Base-by-base conservation (phyloP, 2,329 filamentous ascomycete species). In the Fusarium tjaetaba region DNA sequence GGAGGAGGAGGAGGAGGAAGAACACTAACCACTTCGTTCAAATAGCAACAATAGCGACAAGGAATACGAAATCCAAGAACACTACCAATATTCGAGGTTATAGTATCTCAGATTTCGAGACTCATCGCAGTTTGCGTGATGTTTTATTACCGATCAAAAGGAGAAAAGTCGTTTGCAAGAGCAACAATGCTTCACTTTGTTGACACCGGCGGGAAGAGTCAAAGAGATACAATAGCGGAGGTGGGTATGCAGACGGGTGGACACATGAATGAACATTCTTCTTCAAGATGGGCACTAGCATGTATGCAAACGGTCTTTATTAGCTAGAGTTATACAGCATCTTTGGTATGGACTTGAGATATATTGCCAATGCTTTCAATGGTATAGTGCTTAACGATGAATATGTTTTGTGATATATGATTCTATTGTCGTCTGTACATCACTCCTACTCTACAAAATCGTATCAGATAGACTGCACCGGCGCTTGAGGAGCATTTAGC, bases 101-200 rank as follows among this genome's bases (percentile, higher is more conserved):
- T 36, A 6, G 11, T 5, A 7, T 32, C 32, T 22, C 30, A 32
- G 15, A 22, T n/a, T n/a, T 5, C 7, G 30, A 42, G 34, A 43
- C 13, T 43, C 52, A 48, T 59, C 30, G 26, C 52, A 30, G 41
- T 38, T 65, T 48, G 45, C 45, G 36, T 24, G 48, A 39, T 52
- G 45, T 24, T 38, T 32, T 28, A 52, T 68, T 39, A 14, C 38
- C 36, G 13, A n/a, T 55, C 28, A 39, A 53, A 56, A 34, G 36
- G 36, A 39, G n/a, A 2, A n/a, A 28, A 34, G 28, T 42, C 64
- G 59, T 65, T 70, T 70, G 65, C 26, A 36, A 34, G 24, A 36
- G 45, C 48, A 43, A 59, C 59, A 59, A 53, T 20, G 59, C 66
- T 65, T 70, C 59, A 51, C 20, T n/a, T 46, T 51, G 36, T 18